Evolutionary conservation across 164 flowering plant genomes (phyloP).

Genomic region (Hamamelis virginiana): DNA sequence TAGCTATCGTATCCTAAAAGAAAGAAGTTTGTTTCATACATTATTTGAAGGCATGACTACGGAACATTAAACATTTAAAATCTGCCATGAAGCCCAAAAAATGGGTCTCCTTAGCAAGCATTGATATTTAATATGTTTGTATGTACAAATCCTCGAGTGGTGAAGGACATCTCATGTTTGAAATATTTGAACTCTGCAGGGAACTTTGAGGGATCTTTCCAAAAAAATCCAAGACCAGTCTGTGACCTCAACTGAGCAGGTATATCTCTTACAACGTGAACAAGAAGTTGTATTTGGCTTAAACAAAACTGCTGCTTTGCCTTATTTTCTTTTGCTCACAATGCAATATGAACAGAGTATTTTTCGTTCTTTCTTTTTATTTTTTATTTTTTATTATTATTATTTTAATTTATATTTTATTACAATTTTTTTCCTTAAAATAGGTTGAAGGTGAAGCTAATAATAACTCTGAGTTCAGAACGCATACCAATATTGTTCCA

Average conservation of each 20-base stretch:
- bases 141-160: neutral
- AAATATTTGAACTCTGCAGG: constrained; percentile 34
- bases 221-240: constrained; percentile 34
- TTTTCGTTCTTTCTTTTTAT: neutral
- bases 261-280: constrained; percentile 6
- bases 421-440: neutral
- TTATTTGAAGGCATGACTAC: neutral
- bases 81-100: neutral
- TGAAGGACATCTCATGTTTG: constrained; percentile 1
- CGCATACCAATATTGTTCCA: constrained; percentile 12
- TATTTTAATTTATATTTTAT: no score
- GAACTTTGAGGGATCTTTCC: constrained; percentile 53
- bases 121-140: neutral
- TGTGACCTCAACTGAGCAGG: constrained; percentile 32
- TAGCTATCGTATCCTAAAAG: neutral
- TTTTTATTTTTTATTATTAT: no score
- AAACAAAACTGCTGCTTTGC: neutral
- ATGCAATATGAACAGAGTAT: neutral
- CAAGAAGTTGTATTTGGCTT: neutral
- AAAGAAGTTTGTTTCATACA: neutral
- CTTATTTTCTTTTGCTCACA: neutral
- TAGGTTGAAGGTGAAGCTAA: constrained; percentile 32
- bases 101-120: neutral
- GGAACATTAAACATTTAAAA: neutral
- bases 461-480: constrained; percentile 26